Evolutionary conservation across 257 asterid genomes (phyloP).

Genomic region (Linderniella brevidens): DNA sequence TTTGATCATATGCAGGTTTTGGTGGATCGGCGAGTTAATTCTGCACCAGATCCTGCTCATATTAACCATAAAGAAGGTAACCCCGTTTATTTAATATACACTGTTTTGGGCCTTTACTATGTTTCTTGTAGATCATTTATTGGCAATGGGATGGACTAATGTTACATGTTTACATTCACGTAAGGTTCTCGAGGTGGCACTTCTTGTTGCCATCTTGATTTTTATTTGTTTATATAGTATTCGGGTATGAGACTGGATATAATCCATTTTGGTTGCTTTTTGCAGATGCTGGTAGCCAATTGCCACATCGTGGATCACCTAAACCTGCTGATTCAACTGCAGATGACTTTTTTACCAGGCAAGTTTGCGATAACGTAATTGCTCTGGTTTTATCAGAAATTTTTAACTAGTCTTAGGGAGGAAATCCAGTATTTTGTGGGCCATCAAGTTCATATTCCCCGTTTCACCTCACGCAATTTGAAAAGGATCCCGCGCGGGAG

Average conservation of each 20-base stretch:
- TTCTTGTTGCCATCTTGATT: slow-evolving; percentile 5
- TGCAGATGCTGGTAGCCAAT: slow-evolving; percentile 43
- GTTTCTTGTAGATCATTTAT: background rate
- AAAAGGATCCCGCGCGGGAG: too few species aligned
- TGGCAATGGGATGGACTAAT: background rate
- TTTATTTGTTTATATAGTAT: slow-evolving; percentile 4
- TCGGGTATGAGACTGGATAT: background rate
- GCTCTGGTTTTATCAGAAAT: too few species aligned
- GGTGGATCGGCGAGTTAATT: slow-evolving; percentile 34
- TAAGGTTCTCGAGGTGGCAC: too few species aligned
- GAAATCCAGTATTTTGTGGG: too few species aligned
- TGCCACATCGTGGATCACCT: slow-evolving; percentile 43
- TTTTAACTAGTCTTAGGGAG: too few species aligned
- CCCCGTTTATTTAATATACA: background rate
- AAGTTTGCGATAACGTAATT: slow-evolving; percentile 14
- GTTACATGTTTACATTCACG: background rate
- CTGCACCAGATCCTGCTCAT: slow-evolving; percentile 28
- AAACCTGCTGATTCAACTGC: slow-evolving; percentile 41
- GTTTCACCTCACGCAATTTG: too few species aligned
- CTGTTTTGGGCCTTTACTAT: slow-evolving; percentile 6
- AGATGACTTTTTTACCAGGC: slow-evolving; percentile 74
- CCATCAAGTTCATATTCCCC: too few species aligned
- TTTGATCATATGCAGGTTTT: slow-evolving; percentile 33
- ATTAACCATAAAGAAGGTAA: slow-evolving; percentile 49
- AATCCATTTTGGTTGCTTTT: slow-evolving; percentile 12